These are phyloP conservation scores for Suhomyces tanzawaensis DNA, from an alignment of 805 yeast genomes.

Conservation along the genomic window DNA sequence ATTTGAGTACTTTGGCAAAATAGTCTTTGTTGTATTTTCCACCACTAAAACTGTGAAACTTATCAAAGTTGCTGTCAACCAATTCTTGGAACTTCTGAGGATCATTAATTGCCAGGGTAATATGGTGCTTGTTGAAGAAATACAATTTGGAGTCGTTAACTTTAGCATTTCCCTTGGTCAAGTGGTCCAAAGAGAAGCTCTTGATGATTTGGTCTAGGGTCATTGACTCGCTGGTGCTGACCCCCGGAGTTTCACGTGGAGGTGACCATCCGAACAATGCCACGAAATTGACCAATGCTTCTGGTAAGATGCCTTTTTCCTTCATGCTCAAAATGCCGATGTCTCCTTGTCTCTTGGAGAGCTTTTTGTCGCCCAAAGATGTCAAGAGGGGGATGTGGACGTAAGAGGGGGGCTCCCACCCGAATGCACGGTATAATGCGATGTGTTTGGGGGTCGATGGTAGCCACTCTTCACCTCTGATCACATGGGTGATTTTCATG, in stretches of 20 bases:
- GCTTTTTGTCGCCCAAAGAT: conserved; percentile 65
- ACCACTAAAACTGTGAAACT: conserved; percentile 12
- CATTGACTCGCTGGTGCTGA: conserved; percentile 51
- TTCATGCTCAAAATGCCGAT: conserved; percentile 62
- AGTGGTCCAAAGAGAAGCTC: conserved; percentile 61
- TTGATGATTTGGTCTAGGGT: conserved; percentile 49
- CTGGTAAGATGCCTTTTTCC: conserved; percentile 70
- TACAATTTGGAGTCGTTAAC: conserved; percentile 75
- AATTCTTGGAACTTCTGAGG: conserved; percentile 34
- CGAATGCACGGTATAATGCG: conserved; percentile 80
- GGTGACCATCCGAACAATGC: conserved; percentile 97
- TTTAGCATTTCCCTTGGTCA: conserved; percentile 92
- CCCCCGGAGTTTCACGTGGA: conserved; percentile 49
- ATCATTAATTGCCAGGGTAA: conserved; percentile 43
- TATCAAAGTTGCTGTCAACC: conserved; percentile 28
- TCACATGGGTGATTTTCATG: conserved; percentile 90
- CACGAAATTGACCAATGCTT: conserved; percentile 81
- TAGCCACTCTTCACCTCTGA: conserved; percentile 97
- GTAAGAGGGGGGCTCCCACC: conserved; percentile 78
- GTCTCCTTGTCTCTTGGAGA: conserved; percentile 85
- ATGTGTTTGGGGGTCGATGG: conserved; percentile 94
- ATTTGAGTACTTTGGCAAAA: conserved; percentile 38
- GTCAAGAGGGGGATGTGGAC: conserved; percentile 91
- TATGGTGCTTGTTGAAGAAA: conserved; percentile 73
- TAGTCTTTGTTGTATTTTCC: conserved; percentile 24